A percentile compares a stretch with the other conserved stretches of the same genome.
These are phyloP conservation scores for Yamadazyma endophytica DNA, from an alignment of 805 yeast genomes.

Conservation along the genomic window DNA sequence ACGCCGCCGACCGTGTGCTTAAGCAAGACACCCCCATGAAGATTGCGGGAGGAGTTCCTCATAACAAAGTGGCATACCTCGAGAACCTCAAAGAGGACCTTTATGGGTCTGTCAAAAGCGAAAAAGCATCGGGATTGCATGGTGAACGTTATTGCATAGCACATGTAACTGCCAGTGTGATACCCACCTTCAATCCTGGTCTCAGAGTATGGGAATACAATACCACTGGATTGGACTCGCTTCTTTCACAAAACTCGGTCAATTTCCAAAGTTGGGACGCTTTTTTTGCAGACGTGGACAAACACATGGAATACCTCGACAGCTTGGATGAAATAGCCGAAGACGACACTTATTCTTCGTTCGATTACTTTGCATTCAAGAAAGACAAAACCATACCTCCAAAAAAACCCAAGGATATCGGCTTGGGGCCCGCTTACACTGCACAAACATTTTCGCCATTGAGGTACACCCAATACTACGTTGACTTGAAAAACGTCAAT, in stretches of 20 bases:
- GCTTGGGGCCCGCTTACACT: constrained; percentile 73
- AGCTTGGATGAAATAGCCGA: constrained; percentile 22
- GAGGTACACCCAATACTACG: constrained; percentile 67
- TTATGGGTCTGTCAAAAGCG: constrained; percentile 48
- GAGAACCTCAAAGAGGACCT: constrained; percentile 48
- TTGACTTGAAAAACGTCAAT: constrained; percentile 55
- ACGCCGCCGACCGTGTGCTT: constrained; percentile 15
- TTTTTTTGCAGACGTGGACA: constrained; percentile 50
- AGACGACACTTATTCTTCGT: constrained; percentile 6
- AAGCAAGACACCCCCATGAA: constrained; percentile 10
- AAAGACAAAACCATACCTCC: constrained; percentile 62
- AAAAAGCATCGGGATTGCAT: constrained; percentile 35
- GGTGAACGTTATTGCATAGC: constrained; percentile 66
- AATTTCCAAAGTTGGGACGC: constrained; percentile 55
- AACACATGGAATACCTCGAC: constrained; percentile 21
- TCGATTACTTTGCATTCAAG: constrained; percentile 12
- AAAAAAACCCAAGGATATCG: constrained; percentile 48
- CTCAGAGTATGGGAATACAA: constrained; percentile 86
- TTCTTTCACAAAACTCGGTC: constrained; percentile 5
- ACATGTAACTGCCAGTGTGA: constrained; percentile 66
- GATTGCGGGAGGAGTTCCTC: constrained; percentile 53
- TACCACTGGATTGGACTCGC: constrained; percentile 47
- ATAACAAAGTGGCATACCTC: constrained; percentile 63
- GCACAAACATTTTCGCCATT: constrained; percentile 72
- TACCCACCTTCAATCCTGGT: constrained; percentile 85